Evolutionary conservation across 2,329 filamentous ascomycete species (phyloP).

Genomic region (Pseudomassariella vexata): DNA sequence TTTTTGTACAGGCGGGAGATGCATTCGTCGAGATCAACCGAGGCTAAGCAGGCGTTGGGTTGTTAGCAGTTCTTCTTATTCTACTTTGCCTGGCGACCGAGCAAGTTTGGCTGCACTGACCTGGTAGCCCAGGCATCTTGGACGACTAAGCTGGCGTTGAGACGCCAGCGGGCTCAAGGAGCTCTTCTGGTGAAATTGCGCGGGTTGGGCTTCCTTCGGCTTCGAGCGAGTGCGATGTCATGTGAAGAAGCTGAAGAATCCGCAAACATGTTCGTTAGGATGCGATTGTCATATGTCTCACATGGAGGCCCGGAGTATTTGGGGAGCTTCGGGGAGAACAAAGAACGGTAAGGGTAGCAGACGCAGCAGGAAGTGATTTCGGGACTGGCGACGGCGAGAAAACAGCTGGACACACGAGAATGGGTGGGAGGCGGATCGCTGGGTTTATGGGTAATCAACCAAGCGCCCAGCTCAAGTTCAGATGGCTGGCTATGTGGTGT

Average conservation of each 20-base stretch:
- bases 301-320: slow-evolving; percentile 2
- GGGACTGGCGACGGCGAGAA: too few species aligned
- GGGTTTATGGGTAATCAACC: too few species aligned
- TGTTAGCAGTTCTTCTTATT: background rate
- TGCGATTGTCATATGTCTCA: slow-evolving; percentile 6
- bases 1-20: slow-evolving; percentile 96
- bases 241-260: slow-evolving; percentile 21
- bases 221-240: slow-evolving; percentile 24
- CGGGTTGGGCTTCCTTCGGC: slow-evolving; percentile 22
- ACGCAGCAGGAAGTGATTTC: too few species aligned
- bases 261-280: slow-evolving; percentile 26
- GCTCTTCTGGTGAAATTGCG: slow-evolving; percentile 1
- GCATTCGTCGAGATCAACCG: slow-evolving; percentile 97
- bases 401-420: too few species aligned
- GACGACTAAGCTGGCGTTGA: slow-evolving; percentile 8
- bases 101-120: slow-evolving; percentile 36
- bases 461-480: too few species aligned
- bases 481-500: too few species aligned
- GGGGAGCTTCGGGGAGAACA: too few species aligned
- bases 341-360: too few species aligned
- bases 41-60: slow-evolving; percentile 49
- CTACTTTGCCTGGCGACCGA: too few species aligned
- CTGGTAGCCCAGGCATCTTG: slow-evolving; percentile 53
- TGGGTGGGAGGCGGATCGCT: too few species aligned
- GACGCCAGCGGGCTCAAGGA: slow-evolving; percentile 1